A percentile compares a stretch with the other conserved stretches of the same genome.
phyloP scores from a whole-genome alignment of 2,329 filamentous ascomycete genomes.

The Alternaria atra region DNA sequence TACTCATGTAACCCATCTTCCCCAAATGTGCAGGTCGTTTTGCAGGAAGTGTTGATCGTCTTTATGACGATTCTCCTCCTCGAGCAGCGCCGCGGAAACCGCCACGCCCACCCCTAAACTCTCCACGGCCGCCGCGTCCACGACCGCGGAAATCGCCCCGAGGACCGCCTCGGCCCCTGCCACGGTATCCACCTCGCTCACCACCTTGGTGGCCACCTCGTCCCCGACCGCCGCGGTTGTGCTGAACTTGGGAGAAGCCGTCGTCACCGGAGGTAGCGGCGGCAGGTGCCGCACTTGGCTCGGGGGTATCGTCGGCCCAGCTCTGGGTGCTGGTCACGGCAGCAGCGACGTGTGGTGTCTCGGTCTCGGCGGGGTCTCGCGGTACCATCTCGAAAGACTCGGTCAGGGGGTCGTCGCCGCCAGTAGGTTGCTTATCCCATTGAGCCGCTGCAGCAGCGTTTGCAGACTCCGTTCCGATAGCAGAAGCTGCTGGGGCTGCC shows the following conservation, averaged over 20 bases:
- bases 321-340: conserved; percentile 72
- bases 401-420: conserved; percentile 59
- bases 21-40: conserved; percentile 8
- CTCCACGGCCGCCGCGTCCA: conserved; percentile 56
- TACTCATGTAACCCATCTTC: neutral
- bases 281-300: conserved; percentile 38
- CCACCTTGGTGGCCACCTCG: conserved; percentile 54
- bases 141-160: conserved; percentile 51
- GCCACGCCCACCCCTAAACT: conserved; percentile 56
- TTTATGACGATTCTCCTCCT: conserved; percentile 36
- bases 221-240: conserved; percentile 57
- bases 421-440: conserved; percentile 67
- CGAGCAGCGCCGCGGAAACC: conserved; percentile 44
- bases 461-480: conserved; percentile 53
- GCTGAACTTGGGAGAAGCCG: conserved; percentile 75
- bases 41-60: conserved; percentile 2
- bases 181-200: conserved; percentile 64
- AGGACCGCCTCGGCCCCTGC: conserved; percentile 59
- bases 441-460: conserved; percentile 69
- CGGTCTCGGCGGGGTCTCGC: conserved; percentile 76
- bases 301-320: conserved; percentile 79
- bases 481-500: conserved; percentile 48
- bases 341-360: conserved; percentile 65
- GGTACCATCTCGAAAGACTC: conserved; percentile 82
- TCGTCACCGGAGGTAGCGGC: conserved; percentile 59